A percentile compares a stretch with the other conserved stretches of the same genome.
Evolutionary conservation across 495 filamentous ascomycete species (phyloP).

Genomic region (Annulohypoxylon moriforme): DNA sequence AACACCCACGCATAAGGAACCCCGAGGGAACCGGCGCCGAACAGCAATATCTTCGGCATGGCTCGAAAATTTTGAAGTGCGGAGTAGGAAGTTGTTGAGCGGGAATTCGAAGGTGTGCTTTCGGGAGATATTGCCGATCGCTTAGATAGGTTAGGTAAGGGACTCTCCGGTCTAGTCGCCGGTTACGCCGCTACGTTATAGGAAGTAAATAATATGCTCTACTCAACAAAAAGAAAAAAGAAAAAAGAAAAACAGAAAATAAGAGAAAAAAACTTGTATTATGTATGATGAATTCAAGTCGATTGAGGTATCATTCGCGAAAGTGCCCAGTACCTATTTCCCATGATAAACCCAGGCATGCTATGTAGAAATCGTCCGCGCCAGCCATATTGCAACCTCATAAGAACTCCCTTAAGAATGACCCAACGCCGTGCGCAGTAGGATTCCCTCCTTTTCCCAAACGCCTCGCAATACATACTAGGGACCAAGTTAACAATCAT

Average conservation of each 20-base stretch:
- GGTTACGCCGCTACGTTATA: background rate
- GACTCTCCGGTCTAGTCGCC: background rate
- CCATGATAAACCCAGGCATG: background rate
- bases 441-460: constrained; percentile 4
- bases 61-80: background rate
- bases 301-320: constrained; percentile 11
- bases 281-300: background rate
- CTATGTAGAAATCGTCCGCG: background rate
- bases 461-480: constrained; percentile 29
- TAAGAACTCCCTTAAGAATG: background rate
- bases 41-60: constrained; percentile 56
- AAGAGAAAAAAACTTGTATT: background rate
- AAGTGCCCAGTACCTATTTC: background rate
- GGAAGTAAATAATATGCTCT: no score
- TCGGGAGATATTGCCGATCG: background rate
- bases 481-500: constrained; percentile 7
- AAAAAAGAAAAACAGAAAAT: no score
- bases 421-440: constrained; percentile 20
- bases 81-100: background rate
- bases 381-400: background rate
- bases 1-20: constrained; percentile 63
- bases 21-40: constrained; percentile 66
- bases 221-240: no score
- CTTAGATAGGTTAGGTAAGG: background rate
- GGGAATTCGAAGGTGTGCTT: background rate